Evolutionary conservation across 495 filamentous ascomycete genomes (phyloP).

Genomic region (Barbatosphaeria neglecta): DNA sequence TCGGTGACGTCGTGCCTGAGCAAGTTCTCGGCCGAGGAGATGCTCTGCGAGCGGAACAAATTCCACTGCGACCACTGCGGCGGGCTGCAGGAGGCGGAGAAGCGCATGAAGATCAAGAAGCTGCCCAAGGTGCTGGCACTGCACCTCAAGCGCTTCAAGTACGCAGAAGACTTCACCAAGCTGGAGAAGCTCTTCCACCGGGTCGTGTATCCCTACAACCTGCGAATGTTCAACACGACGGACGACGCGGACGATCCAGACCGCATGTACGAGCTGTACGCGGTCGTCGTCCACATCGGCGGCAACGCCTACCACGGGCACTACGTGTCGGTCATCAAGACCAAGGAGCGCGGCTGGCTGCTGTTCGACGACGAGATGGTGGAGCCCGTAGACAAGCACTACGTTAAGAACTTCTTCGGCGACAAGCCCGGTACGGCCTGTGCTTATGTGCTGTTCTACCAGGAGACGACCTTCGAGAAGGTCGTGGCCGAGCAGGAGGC

Average conservation of each 20-base stretch:
- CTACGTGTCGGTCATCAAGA: conserved; percentile 96
- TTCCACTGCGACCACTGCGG: conserved; percentile 98
- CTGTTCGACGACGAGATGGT: conserved; percentile 98
- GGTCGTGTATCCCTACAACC: conserved; percentile 91
- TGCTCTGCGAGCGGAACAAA: conserved; percentile 97
- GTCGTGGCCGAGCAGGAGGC: conserved; percentile 71
- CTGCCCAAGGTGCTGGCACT: conserved; percentile 83
- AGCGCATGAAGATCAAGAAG: conserved; percentile 97
- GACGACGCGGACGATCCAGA: conserved; percentile 95
- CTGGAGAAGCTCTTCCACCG: conserved; percentile 95
- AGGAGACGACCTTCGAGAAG: conserved; percentile 87
- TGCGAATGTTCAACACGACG: conserved; percentile 95
- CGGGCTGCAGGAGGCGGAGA: conserved; percentile 93
- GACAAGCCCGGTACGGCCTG: conserved; percentile 84
- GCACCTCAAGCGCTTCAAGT: conserved; percentile 95
- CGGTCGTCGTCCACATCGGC: conserved; percentile 96
- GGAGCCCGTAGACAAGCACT: conserved; percentile 91
- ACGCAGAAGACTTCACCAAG: conserved; percentile 85
- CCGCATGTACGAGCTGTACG: conserved; percentile 90
- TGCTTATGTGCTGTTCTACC: conserved; percentile 95
- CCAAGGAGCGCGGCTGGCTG: conserved; percentile 88
- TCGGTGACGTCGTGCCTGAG: conserved; percentile 91
- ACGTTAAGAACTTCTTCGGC: conserved; percentile 96
- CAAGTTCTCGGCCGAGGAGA: conserved; percentile 95
- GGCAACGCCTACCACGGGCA: conserved; percentile 97